Evolutionary conservation across 768 basidiomycete species (phyloP), one percentile per base, ranked within the genome.

Genomic region (Rhizopogon roseolus): DNA sequence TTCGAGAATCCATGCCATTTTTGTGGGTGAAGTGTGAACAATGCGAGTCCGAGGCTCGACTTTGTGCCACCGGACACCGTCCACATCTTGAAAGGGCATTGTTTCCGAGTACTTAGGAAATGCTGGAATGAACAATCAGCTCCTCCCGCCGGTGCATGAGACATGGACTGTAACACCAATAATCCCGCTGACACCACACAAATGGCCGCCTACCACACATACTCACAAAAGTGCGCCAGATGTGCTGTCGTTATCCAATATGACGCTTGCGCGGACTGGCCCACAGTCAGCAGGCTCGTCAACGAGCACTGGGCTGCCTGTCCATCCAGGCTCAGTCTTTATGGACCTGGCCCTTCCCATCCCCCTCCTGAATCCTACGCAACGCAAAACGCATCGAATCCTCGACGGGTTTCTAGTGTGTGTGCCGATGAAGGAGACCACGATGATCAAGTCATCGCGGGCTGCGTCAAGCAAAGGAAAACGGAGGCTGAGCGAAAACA

Each of bases 281-380:
- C 52, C 38, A 55, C 59, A 17, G 58, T 71, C 57, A 64, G 10
- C 64, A 52, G 57, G 56, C 57, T 69, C 52, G 67, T 45, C 41
- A 62, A 60, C 53, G 54, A 57, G 50, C 67, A 71, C 58, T 69
- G 57, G 56, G 41, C 61, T 16, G 58, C 56, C 19, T 69, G 67
- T 36, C 65, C 65, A 14, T 16, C 32, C 14, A 36, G 19, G 34
- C 14, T 36, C 34, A 34, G 34, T 19, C 16, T 48, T 25, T 6
- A 22, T 6, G 19, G 32, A 14, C 14, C 14, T 10, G 14, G 8
- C 14, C 46, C 14, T 16, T n/a, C 32, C 9, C 29, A n/a, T 6
- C 19, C 19, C 9, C 14, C 46, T 16, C 16, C 34, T 3, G 46
- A 22, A 37, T 19, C 34, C 22, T 5, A 36, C 5, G 32, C 13